Evolutionary conservation across 1,284 basidiomycete genomes (phyloP), one percentile per base, ranked within the genome.

Genomic region (Tylopilus sp.): DNA sequence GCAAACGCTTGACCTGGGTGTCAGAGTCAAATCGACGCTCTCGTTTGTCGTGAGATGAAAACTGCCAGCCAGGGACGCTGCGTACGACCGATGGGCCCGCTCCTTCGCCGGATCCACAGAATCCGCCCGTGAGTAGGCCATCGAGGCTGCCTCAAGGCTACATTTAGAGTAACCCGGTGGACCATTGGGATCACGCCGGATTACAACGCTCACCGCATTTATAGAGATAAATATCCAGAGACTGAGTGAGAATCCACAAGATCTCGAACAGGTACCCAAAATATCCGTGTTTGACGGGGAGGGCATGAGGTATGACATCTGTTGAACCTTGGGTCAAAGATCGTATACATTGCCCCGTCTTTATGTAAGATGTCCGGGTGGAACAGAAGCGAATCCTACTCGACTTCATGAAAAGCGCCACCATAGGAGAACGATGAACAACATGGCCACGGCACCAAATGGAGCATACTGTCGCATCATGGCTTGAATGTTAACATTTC

Each of bases 391-490:
- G 15, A 36, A 26, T 41, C 50, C 31, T 51, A 47, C 44, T 49
- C 34, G 38, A 52, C 47, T 52, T 70, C 56, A 83, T 69, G 72
- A 79, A 72, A 98, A 96, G 66, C 86, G 84, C 89, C 93, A 97
- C 78, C 87, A 97, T 42, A 99, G 68, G 59, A 99, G 74, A 53
- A 99, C 77, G 57, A 98, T 75, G 55, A 97, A 69, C 61, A 97
- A 75, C 54, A 96, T 72, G 16, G 76, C 80, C 43, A 95, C 77
- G 16, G 85, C 92, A 46, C 81, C 92, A 47, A 97, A 68, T 8
- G 96, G 96, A 34, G 95, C 97, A 71, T 95, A 99, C 68, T 99
- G 93, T 55, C 96, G 85, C 57, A 97, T 71, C 81, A 98, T 85
- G 7, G 94, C 92, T 59, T 97, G 83, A 42, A 96, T 66, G 67